A percentile compares a stretch with the other conserved stretches of the same genome.
These are phyloP conservation scores for Suillus subluteus DNA, from an alignment of 768 basidiomycete species.

Conservation along the genomic window DNA sequence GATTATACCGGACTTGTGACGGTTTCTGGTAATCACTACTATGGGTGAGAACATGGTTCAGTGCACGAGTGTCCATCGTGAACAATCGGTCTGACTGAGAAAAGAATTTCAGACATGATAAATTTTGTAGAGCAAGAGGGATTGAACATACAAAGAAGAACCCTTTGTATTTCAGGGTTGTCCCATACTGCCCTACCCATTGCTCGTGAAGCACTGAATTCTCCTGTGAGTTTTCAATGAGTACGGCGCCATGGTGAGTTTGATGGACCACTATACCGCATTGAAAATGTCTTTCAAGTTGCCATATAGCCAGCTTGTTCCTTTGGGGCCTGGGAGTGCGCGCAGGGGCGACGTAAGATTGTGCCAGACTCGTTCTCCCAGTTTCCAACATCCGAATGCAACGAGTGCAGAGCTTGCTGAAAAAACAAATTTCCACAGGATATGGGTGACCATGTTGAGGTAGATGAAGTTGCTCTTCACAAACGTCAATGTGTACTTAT, in stretches of 20 bases:
- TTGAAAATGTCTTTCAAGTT: conserved; percentile 48
- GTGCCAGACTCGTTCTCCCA: conserved; percentile 32
- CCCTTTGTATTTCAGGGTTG: conserved; percentile 46
- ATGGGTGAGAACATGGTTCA: conserved; percentile 67
- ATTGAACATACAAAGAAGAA: conserved; percentile 46
- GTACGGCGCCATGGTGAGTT: neutral
- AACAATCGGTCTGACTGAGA: conserved; percentile 44
- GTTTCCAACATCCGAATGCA: conserved; percentile 36
- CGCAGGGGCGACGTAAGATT: conserved; percentile 46
- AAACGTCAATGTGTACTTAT: neutral
- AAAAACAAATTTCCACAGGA: conserved; percentile 9
- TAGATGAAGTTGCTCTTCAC: neutral
- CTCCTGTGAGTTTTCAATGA: conserved; percentile 20
- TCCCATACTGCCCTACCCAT: conserved; percentile 54
- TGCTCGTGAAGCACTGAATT: conserved; percentile 38
- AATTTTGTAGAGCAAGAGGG: neutral
- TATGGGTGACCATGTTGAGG: neutral
- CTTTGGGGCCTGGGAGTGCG: conserved; percentile 55
- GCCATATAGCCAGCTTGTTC: conserved; percentile 48
- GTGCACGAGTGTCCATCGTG: conserved; percentile 63
- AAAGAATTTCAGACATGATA: neutral
- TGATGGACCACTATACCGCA: conserved; percentile 34
- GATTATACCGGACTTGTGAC: conserved; percentile 36
- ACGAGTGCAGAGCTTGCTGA: conserved; percentile 18
- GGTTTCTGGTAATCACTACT: conserved; percentile 61